Percentiles rank a stretch among this genome's conserved stretches.
These are phyloP conservation scores for Xerophyta viscosa DNA, from an alignment of 106 monocot genomes.

Conservation along the genomic window DNA sequence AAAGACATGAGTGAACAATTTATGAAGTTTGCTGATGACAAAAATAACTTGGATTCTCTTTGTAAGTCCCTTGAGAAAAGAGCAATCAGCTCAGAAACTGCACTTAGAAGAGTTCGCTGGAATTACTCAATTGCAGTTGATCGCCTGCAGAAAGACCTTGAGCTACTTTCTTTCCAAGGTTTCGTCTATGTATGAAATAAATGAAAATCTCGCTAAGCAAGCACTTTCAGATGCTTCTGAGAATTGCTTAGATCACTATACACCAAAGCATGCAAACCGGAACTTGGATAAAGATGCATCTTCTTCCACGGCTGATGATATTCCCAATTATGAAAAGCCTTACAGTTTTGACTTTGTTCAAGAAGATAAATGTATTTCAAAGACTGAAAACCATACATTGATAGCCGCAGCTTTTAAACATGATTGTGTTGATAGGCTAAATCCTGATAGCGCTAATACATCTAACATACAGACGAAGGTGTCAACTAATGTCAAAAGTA, in stretches of 20 bases:
- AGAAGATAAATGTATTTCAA: slow-evolving; percentile 13
- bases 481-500: background rate
- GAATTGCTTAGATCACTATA: slow-evolving; percentile 14
- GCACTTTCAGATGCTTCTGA: slow-evolving; percentile 53
- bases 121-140: slow-evolving; percentile 76
- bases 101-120: slow-evolving; percentile 68
- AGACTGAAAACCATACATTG: background rate
- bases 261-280: slow-evolving; percentile 18
- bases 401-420: background rate
- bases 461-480: background rate
- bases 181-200: slow-evolving; percentile 88
- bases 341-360: slow-evolving; percentile 5
- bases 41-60: slow-evolving; percentile 38
- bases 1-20: slow-evolving; percentile 68
- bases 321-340: slow-evolving; percentile 7
- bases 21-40: slow-evolving; percentile 55
- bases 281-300: slow-evolving; percentile 2
- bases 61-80: slow-evolving; percentile 76
- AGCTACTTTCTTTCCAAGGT: slow-evolving; percentile 92
- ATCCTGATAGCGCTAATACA: background rate
- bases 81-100: slow-evolving; percentile 59
- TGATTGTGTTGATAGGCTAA: background rate
- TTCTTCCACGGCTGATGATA: slow-evolving; percentile 12
- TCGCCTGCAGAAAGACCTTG: slow-evolving; percentile 84
- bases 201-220: slow-evolving; percentile 82